Base-by-base conservation (phyloP, 164 flowering plant genomes). In the Berberis vulgaris region DNA sequence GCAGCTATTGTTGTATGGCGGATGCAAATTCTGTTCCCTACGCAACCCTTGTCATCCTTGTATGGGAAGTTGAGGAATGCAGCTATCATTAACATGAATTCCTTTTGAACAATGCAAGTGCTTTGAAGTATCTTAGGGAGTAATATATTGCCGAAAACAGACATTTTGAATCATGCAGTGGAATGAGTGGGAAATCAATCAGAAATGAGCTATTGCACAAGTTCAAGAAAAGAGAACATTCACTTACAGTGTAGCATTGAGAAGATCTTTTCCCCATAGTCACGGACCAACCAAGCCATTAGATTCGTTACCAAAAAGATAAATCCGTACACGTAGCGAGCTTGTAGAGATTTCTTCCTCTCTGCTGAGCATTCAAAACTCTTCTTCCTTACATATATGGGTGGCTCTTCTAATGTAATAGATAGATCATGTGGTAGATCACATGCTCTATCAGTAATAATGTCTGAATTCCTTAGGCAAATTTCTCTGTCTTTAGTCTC, bases 281-380 rank as follows among this genome's bases (percentile, higher is more conserved):
- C 98, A 9, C 98, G 95, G 44, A 84, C 60, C 57, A 83, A 69
- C 96, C 96, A 92, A 63, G 93, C 96, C 58, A 71, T 3, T 8
- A 92, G 80, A 74, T 85, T 89, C 2, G 71, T 76, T 12, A 88
- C 41, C 72, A 85, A 66, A 70, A 89, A 92, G 62, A 86, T 80
- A 7, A 79, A 71, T 47, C 96, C 91, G 66, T 89, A 92, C 1
- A 62, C 59, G 65, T 80, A 92, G 3, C 98, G 85, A 12, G 87
- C 88, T 65, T 65, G 67, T 43, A 82, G 63, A 44, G 95, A 79
- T 63, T 65, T 79, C 72, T 69, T 82, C 72, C 72, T 84, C 67
- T 75, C 77, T 4, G 7, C 66, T 2, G 65, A 58, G 59, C 69
- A 77, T 43, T 76, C 67, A 40, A 57, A 44, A 40, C 50, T 76